These are phyloP conservation scores for Pyrus communis DNA, from an alignment of 306 rosid genomes.

Conservation along the genomic window DNA sequence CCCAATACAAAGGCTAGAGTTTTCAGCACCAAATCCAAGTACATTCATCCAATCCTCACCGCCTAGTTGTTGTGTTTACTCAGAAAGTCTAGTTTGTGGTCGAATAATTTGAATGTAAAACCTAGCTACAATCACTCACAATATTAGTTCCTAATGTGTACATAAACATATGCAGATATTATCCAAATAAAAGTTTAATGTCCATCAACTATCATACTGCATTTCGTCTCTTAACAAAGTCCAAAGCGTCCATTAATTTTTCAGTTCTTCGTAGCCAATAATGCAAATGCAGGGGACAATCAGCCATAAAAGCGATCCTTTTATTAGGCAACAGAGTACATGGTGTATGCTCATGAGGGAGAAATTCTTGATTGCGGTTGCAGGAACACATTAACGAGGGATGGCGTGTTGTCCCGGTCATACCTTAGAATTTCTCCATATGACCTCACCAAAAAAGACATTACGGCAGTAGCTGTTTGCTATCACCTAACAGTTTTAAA, in stretches of 20 bases:
- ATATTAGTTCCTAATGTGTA: background rate
- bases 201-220: background rate
- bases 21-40: slow-evolving; percentile 22
- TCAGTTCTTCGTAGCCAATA: background rate
- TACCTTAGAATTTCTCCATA: no score
- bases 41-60: slow-evolving; percentile 38
- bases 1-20: slow-evolving; percentile 47
- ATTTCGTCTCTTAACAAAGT: background rate
- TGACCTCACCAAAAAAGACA: no score
- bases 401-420: no score
- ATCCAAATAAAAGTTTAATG: background rate
- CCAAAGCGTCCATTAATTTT: background rate
- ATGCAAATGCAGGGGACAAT: no score
- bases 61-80: slow-evolving; percentile 15
- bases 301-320: no score
- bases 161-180: background rate
- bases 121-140: background rate
- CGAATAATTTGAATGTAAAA: background rate
- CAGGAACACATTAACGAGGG: no score
- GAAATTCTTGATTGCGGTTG: no score
- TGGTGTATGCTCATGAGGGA: no score
- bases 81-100: background rate
- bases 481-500: background rate
- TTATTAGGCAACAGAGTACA: no score
- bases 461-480: no score